These are phyloP conservation scores for Fagopyrum esculentum DNA, from an alignment of 148 eudicot genomes.

Conservation along the genomic window DNA sequence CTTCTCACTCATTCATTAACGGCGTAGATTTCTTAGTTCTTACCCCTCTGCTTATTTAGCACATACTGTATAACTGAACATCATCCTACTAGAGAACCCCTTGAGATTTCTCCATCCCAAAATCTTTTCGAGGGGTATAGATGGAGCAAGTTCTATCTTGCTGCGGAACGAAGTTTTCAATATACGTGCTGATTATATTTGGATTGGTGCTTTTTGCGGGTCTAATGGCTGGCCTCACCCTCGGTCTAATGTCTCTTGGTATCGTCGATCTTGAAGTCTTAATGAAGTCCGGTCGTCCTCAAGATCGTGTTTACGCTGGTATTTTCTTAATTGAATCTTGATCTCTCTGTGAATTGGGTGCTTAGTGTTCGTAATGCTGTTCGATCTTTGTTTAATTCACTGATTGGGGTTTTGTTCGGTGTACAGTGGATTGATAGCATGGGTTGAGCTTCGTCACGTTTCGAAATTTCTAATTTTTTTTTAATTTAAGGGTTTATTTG, in stretches of 20 bases:
- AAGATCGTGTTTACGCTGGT: constrained; percentile 79
- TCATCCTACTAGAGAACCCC: background rate
- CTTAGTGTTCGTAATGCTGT: background rate
- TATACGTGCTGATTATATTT: constrained; percentile 32
- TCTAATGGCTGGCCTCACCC: constrained; percentile 87
- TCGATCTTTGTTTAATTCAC: background rate
- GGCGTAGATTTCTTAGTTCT: too few relatives aligned
- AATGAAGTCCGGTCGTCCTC: constrained; percentile 75
- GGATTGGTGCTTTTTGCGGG: constrained; percentile 80
- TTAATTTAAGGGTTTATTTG: background rate
- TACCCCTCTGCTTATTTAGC: background rate
- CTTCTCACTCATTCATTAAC: background rate
- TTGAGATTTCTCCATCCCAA: background rate
- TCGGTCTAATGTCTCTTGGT: constrained; percentile 90
- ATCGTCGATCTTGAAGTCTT: constrained; percentile 98
- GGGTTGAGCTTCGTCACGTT: constrained; percentile 1
- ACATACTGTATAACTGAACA: background rate
- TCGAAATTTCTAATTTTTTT: background rate
- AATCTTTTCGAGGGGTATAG: background rate
- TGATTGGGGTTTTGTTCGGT: background rate
- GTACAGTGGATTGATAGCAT: background rate
- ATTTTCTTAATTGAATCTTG: background rate
- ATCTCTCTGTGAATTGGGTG: background rate
- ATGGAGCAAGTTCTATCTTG: constrained; percentile 46
- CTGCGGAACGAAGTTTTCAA: constrained; percentile 44